Conservation (phyloP, 106 monocot genomes). For the Apostasia ramifera region DNA sequence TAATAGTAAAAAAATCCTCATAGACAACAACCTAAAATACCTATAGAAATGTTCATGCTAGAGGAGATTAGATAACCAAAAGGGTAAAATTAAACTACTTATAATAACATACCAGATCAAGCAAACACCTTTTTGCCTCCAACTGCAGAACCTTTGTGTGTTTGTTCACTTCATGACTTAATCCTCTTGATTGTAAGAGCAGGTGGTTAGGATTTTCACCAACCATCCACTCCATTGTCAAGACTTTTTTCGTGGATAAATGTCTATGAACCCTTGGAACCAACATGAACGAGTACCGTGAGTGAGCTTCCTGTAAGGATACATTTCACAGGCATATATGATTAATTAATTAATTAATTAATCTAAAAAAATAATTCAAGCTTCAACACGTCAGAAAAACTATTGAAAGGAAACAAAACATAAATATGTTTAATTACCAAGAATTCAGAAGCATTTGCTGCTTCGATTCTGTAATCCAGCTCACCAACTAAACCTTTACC, state of each 20-base stretch:
- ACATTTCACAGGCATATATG: not conserved
- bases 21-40: no score
- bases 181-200: conserved; percentile 34
- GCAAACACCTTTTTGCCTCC: conserved; percentile 57
- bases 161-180: conserved; percentile 8
- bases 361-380: not conserved
- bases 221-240: conserved; percentile 79
- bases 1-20: no score
- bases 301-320: conserved; percentile 65
- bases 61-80: no score
- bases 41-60: no score
- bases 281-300: conserved; percentile 60
- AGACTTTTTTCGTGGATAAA: conserved; percentile 65
- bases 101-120: conserved; percentile 58
- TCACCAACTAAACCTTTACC: conserved; percentile 94
- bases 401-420: not conserved
- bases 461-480: conserved; percentile 84
- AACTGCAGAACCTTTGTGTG: conserved; percentile 19
- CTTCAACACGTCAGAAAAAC: not conserved
- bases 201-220: conserved; percentile 74
- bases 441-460: conserved; percentile 79
- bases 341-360: not conserved
- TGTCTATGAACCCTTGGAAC: conserved; percentile 64
- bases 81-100: no score
- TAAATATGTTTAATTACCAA: conserved; percentile 29